These are phyloP conservation scores for Clonostachys sp. DNA, from an alignment of 2,329 filamentous ascomycete species.

Conservation along the genomic window DNA sequence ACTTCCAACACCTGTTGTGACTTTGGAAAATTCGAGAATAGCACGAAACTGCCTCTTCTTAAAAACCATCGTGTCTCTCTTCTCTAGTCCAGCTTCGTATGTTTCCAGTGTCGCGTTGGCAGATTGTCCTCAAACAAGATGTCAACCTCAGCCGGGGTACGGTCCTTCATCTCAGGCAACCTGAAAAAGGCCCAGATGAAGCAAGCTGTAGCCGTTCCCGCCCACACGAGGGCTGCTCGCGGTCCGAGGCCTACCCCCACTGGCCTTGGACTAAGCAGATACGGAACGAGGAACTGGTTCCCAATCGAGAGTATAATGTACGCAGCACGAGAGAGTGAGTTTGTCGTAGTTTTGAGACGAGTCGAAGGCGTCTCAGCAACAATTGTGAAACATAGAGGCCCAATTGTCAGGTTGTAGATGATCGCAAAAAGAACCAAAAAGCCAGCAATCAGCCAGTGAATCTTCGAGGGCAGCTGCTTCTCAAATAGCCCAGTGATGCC, in stretches of 20 bases:
- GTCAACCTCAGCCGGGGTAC: slow-evolving; percentile 11
- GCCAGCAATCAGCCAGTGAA: slow-evolving; percentile 24
- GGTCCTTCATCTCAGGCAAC: slow-evolving; percentile 14
- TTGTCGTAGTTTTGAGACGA: slow-evolving; percentile 12
- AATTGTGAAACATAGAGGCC: slow-evolving; percentile 26
- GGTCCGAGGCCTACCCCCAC: slow-evolving; percentile 10
- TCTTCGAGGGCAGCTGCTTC: slow-evolving; percentile 7
- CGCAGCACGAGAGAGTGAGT: slow-evolving; percentile 8
- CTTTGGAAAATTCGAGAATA: too few relatives aligned
- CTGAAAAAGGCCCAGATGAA: slow-evolving; percentile 11
- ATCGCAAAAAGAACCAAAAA: slow-evolving; percentile 31
- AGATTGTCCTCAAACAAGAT: slow-evolving; percentile 13
- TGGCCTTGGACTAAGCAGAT: slow-evolving; percentile 9
- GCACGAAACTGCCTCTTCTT: too few relatives aligned
- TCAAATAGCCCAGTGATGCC: slow-evolving; percentile 21
- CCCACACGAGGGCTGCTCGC: slow-evolving; percentile 10
- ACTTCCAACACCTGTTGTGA: too few relatives aligned
- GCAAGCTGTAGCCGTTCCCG: slow-evolving; percentile 5
- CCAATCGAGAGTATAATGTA: slow-evolving; percentile 9
- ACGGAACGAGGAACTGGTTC: slow-evolving; percentile 10
- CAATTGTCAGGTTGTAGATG: slow-evolving; percentile 36
- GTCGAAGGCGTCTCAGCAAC: slow-evolving; percentile 31
- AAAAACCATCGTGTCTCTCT: neutral
- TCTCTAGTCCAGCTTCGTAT: neutral
- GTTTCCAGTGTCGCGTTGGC: slow-evolving; percentile 9